Evolutionary conservation across 345 rosid genomes (phyloP), one percentile per base, ranked within the genome.

Genomic region (Murraya koenigii): DNA sequence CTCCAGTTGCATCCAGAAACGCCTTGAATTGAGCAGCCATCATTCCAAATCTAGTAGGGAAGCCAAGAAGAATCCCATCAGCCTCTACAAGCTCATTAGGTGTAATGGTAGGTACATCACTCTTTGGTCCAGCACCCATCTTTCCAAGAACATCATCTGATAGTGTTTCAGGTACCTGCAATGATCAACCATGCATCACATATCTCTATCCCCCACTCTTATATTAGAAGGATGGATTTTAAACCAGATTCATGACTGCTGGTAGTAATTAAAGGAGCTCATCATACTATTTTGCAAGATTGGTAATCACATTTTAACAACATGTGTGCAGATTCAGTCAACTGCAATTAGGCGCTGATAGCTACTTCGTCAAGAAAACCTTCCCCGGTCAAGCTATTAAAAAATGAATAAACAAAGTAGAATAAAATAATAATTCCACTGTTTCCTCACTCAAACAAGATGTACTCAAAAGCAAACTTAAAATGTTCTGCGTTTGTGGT

Each of bases 11-110:
- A 75, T 91, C 95, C 84, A 91, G 30, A 66, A 91, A 90, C 1
- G 95, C 92, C 81, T 91, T 91, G 71, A 90, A 91, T 55, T 91
- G 93, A 2, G 95, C 90, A 28, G 92, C 84, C 95, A 91, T 91
- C 95, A 91, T 91, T 39, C 93, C 93, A 28, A 79, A 91, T 81
- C 95, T 79, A 60, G 95, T 91, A 25, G 95, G 95, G 85, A 91
- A 91, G 8, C 95, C 95, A 6, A 89, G 81, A 58, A 91, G 83
- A 38, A 89, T 2, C 3, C 93, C 95, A 61, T 91, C 93, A 47
- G 92, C 95, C 80, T 89, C 90, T 0, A 81, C 8, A 26, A 91
- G 95, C 63, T 91, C 92, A 58, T 67, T 26, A 0, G 95, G 85
- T 1, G 91, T 84, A 47, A 90, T 88, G 81, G 79, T 67, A 6